Percentiles rank a stretch among this genome's conserved stretches.
phyloP scores from a whole-genome alignment of 2,329 filamentous ascomycete genomes.

The Bisporella sp. region DNA sequence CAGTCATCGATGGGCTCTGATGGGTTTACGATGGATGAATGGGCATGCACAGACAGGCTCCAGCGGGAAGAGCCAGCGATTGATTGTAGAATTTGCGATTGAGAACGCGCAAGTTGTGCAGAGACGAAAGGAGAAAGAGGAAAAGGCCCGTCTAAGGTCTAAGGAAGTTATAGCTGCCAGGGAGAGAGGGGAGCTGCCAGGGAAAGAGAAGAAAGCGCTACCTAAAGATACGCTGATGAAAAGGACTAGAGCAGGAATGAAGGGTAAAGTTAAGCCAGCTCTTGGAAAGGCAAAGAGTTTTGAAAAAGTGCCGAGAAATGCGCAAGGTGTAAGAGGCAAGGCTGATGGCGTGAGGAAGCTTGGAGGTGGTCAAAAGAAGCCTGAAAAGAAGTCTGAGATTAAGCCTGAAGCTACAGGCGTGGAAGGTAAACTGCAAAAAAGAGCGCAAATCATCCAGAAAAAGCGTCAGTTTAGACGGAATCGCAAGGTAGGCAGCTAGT shows the following conservation, averaged over 20 bases:
- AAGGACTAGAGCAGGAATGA: conserved; percentile 30
- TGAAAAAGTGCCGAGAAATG: conserved; percentile 11
- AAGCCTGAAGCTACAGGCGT: conserved; percentile 32
- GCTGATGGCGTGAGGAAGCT: not conserved
- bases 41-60: conserved; percentile 56
- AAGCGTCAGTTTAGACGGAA: conserved; percentile 74
- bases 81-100: conserved; percentile 96
- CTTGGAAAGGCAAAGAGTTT: conserved; percentile 15
- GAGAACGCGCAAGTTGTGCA: conserved; percentile 96
- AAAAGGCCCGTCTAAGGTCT: conserved; percentile 39
- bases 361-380: conserved; percentile 10
- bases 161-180: conserved; percentile 28
- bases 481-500: conserved; percentile 7
- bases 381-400: conserved; percentile 5
- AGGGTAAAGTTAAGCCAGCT: conserved; percentile 17
- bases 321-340: not conserved
- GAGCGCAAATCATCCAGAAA: conserved; percentile 75
- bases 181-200: conserved; percentile 23
- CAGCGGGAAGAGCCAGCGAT: conserved; percentile 73
- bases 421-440: conserved; percentile 50
- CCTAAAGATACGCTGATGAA: conserved; percentile 25
- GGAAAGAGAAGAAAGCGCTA: conserved; percentile 27
- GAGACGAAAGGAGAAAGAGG: conserved; percentile 60
- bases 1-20: conserved; percentile 87
- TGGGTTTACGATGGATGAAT: conserved; percentile 92